Base-by-base conservation (phyloP, 305 asterid genomes). In the Solanum hybrid region DNA sequence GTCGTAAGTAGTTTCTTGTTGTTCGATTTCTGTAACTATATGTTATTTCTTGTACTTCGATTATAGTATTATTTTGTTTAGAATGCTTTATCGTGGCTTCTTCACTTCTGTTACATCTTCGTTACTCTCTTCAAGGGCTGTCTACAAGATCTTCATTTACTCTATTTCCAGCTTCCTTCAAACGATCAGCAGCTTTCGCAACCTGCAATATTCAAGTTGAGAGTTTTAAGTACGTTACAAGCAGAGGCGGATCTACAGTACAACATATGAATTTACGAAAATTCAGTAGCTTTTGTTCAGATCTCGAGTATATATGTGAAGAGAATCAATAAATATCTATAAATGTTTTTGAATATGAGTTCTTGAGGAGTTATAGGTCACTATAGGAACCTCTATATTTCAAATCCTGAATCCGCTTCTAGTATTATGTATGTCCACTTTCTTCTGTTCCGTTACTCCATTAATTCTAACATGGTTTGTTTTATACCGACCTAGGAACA, bases 151-250 rank as follows among this genome's bases (percentile, higher is more conserved):
- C 71, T 40, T 26, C 86, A 40, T 12, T 8, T 71, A 66, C 89
- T 64, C 84, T 86, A 79, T 78, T 37, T 78, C 87, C 87, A 79
- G 91, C 88, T 86, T 86, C 89, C 75, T 79, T 89, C 89, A 89
- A 86, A 13, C 91, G 87, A 38, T 79, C 73, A 31, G 88, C 89
- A 10, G 91, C 89, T 24, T 86, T 89, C 4, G 34, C 69, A 31
- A 89, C 91, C 89, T 89, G 69, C 38, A 31, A 31, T 75, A 81
- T 60, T 6, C n/a, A 13, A 81, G 75, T 88, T 36, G 37, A 46
- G 46, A 66, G 35, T 73, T 73, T 9, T 24, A 6, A 79, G 12
- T n/a, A 5, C 2, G 51, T 79, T 22, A 79, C 85, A 22, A 20
- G 32, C 1, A 79, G 34, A 71, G 77, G 34, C 10, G 2, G 34